phyloP scores from a whole-genome alignment of 2,329 filamentous ascomycete genomes.

The Curvularia sp. region DNA sequence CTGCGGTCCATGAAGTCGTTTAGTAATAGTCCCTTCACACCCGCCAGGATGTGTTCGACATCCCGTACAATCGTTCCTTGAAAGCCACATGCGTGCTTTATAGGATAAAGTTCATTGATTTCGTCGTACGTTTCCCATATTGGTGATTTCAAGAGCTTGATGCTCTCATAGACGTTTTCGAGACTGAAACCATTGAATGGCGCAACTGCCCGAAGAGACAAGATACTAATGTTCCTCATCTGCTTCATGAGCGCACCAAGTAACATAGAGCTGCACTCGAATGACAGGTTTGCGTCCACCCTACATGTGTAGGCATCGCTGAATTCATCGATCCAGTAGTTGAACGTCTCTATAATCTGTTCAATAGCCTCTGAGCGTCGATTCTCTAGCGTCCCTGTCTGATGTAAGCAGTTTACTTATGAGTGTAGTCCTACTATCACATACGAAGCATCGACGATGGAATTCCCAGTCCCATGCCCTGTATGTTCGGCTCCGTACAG shows the following conservation, averaged over 20 bases:
- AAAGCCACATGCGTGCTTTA: not conserved
- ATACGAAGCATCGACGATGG: conserved; percentile 16
- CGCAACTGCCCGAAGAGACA: conserved; percentile 15
- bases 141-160: conserved; percentile 6
- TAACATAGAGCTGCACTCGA: conserved; percentile 25
- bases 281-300: not conserved
- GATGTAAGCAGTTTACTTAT: not conserved
- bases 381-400: not conserved
- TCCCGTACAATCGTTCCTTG: not conserved
- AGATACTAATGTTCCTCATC: conserved; percentile 13
- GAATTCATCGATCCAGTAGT: conserved; percentile 1
- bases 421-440: not conserved
- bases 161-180: not conserved
- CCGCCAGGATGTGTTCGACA: not conserved
- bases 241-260: conserved; percentile 29
- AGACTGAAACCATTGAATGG: conserved; percentile 23
- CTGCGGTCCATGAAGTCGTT: not conserved
- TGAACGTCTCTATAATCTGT: not conserved
- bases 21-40: not conserved
- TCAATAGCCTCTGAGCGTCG: not conserved
- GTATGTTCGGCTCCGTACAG: conserved; percentile 6
- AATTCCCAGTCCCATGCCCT: conserved; percentile 20
- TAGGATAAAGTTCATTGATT: conserved; percentile 1
- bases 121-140: conserved; percentile 6
- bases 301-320: not conserved